phyloP scores from a whole-genome alignment of 2,329 filamentous ascomycete genomes.

The Aspergillus luchuensis region DNA sequence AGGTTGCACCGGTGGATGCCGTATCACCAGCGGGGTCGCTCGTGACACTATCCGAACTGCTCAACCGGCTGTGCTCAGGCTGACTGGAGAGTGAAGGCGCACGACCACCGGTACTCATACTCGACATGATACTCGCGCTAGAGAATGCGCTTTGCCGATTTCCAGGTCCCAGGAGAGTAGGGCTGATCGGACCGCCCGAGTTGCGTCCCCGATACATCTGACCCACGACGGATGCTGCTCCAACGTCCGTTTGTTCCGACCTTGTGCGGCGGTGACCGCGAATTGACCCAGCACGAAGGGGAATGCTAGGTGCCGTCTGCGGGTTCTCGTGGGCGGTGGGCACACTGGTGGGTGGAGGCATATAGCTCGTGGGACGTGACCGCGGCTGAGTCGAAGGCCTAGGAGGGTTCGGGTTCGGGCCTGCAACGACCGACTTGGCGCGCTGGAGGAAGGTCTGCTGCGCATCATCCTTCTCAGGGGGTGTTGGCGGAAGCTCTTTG shows the following conservation, averaged over 20 bases:
- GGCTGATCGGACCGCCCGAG: slow-evolving; percentile 57
- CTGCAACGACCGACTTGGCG: slow-evolving; percentile 62
- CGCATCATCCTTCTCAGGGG: slow-evolving; percentile 56
- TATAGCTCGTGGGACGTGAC: slow-evolving; percentile 50
- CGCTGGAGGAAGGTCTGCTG: slow-evolving; percentile 57
- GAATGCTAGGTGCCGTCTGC: slow-evolving; percentile 51
- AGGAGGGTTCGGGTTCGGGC: slow-evolving; percentile 36
- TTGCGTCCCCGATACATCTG: slow-evolving; percentile 80
- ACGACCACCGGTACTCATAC: slow-evolving; percentile 55
- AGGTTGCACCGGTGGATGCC: slow-evolving; percentile 48
- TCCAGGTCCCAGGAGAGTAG: slow-evolving; percentile 48
- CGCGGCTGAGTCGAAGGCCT: slow-evolving; percentile 33
- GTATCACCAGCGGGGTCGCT: slow-evolving; percentile 52
- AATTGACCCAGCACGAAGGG: slow-evolving; percentile 47
- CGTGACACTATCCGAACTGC: slow-evolving; percentile 66
- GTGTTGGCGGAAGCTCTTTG: slow-evolving; percentile 83
- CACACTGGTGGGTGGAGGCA: slow-evolving; percentile 38
- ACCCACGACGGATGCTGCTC: slow-evolving; percentile 72
- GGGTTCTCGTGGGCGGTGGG: slow-evolving; percentile 49
- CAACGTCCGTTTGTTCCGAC: slow-evolving; percentile 50
- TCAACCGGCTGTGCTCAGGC: slow-evolving; percentile 54
- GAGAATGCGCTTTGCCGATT: slow-evolving; percentile 45
- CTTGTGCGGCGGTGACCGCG: slow-evolving; percentile 52
- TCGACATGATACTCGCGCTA: slow-evolving; percentile 53
- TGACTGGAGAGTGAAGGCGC: slow-evolving; percentile 55